Evolutionary conservation across 306 rosid species (phyloP).

Genomic region (Potentilla sterilis): DNA sequence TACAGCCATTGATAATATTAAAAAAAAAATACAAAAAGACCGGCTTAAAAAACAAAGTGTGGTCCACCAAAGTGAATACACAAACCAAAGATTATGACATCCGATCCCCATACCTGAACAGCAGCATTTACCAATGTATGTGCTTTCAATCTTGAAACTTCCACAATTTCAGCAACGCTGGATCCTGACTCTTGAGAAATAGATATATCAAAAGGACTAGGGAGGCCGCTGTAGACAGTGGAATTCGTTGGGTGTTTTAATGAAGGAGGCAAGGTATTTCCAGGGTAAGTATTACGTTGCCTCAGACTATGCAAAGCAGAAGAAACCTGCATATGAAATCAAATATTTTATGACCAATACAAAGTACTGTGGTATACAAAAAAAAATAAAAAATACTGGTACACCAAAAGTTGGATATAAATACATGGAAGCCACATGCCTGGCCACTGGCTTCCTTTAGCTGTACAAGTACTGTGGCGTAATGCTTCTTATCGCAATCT

Average conservation of each 20-base stretch:
- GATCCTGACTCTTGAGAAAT: conserved; percentile 56
- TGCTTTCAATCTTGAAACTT: conserved; percentile 66
- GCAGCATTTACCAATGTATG: conserved; percentile 80
- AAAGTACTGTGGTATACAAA: conserved; percentile 14
- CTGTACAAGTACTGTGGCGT: conserved; percentile 89
- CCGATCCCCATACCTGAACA: conserved; percentile 54
- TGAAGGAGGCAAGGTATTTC: conserved; percentile 50
- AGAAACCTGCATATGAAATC: conserved; percentile 62
- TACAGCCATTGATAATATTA: neutral
- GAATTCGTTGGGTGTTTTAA: conserved; percentile 46
- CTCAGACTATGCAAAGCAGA: conserved; percentile 62
- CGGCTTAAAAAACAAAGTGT: neutral
- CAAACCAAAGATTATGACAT: neutral
- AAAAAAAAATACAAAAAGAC: neutral
- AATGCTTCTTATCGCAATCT: conserved; percentile 71
- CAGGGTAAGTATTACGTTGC: conserved; percentile 69
- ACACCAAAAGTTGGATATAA: conserved; percentile 16
- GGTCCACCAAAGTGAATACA: neutral
- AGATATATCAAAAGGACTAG: conserved; percentile 44
- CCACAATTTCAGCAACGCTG: conserved; percentile 57
- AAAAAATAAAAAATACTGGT: neutral
- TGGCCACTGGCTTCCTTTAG: conserved; percentile 96
- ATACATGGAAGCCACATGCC: conserved; percentile 94
- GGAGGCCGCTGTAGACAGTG: conserved; percentile 35
- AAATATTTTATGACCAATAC: conserved; percentile 29